A percentile compares a stretch with the other conserved stretches of the same genome.
Conservation (phyloP, 2,329 filamentous ascomycete species). For the Ceratocystiopsis brevicomis region DNA sequence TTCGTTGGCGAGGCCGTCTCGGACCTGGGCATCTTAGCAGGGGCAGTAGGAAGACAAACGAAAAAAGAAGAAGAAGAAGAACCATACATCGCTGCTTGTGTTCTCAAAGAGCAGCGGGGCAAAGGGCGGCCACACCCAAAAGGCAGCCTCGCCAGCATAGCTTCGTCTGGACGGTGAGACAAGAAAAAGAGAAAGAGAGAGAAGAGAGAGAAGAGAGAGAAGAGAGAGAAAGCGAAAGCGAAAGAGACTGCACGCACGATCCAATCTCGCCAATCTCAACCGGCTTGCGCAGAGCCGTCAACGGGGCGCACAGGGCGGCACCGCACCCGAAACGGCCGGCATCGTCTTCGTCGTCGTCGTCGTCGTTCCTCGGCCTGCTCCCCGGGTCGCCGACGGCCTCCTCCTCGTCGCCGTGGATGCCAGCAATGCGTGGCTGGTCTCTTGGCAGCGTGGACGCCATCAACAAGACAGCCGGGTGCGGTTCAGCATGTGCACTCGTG, state of each 20-base stretch:
- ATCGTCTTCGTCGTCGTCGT: not conserved
- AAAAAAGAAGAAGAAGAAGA: not conserved
- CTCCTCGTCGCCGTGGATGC: not conserved
- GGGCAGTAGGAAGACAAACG: no score
- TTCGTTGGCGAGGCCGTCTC: conserved; percentile 66
- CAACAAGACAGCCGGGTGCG: no score
- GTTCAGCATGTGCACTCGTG: no score
- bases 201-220: no score
- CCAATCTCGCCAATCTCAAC: conserved; percentile 24
- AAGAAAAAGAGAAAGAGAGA: not conserved
- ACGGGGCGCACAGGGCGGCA: not conserved
- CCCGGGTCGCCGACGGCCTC: not conserved
- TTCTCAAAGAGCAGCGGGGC: conserved; percentile 58
- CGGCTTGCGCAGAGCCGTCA: conserved; percentile 14
- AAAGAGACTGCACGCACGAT: conserved; percentile 13
- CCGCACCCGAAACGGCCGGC: not conserved
- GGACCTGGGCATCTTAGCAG: conserved; percentile 1
- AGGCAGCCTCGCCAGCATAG: conserved; percentile 21
- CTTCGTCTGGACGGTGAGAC: not conserved
- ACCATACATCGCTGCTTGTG: conserved; percentile 45
- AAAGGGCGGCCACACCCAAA: conserved; percentile 42
- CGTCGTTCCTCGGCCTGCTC: not conserved
- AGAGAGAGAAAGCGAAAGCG: not conserved
- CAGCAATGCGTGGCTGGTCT: no score
- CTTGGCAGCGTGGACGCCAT: no score